phyloP scores from a whole-genome alignment of 768 basidiomycete species.

The Podaxis sp. region DNA sequence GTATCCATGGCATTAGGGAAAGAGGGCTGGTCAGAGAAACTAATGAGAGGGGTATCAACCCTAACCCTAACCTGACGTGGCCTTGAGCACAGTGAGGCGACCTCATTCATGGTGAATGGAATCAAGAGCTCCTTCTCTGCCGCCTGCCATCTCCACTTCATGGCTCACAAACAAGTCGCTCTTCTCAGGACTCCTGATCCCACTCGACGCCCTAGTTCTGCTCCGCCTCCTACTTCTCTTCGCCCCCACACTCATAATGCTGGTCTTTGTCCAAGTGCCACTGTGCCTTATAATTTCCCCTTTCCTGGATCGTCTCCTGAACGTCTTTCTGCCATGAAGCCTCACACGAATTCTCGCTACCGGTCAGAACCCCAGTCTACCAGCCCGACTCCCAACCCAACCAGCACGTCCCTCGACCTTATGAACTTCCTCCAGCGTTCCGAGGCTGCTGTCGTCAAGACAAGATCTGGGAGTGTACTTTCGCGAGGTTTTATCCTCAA shows the following conservation, averaged over 20 bases:
- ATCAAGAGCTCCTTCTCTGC: too few species aligned
- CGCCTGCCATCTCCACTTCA: not conserved
- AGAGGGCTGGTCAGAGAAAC: not conserved
- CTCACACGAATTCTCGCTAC: not conserved
- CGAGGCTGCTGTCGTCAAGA: slow-evolving; percentile 74
- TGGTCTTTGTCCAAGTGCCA: not conserved
- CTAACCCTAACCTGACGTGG: slow-evolving; percentile 15
- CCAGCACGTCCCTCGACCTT: slow-evolving; percentile 45
- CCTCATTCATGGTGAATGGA: not conserved
- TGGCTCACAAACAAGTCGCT: slow-evolving; percentile 6
- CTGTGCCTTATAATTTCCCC: not conserved
- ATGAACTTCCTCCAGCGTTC: slow-evolving; percentile 61
- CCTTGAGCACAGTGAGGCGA: too few species aligned
- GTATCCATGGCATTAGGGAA: slow-evolving; percentile 5
- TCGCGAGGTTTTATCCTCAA: slow-evolving; percentile 91
- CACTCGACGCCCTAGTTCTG: not conserved
- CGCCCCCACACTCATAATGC: not conserved
- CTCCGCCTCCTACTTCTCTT: not conserved
- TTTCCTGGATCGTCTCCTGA: not conserved
- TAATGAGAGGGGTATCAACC: not conserved
- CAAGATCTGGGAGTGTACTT: slow-evolving; percentile 77
- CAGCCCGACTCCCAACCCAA: not conserved
- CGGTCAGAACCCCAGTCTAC: not conserved
- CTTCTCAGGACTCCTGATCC: not conserved
- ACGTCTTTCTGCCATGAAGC: not conserved